These are phyloP conservation scores for Neurospora sp. DNA, from an alignment of 495 filamentous ascomycete species.

Conservation along the genomic window DNA sequence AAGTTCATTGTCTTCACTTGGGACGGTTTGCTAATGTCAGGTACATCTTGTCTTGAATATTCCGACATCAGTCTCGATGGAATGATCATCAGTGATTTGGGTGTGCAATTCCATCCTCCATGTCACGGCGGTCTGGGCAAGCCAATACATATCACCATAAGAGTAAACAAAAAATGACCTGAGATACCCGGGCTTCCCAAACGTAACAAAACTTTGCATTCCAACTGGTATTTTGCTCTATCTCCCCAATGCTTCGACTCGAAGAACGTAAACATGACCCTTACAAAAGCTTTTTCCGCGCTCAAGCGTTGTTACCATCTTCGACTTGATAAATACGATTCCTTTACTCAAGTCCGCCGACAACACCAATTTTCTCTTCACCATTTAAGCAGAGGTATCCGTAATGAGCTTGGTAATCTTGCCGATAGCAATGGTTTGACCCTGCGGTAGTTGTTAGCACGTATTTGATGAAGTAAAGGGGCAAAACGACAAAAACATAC, in stretches of 20 bases:
- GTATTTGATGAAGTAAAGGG: conserved; percentile 5
- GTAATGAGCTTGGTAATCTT: conserved; percentile 80
- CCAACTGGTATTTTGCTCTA: neutral
- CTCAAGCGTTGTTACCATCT: neutral
- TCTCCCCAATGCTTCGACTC: neutral
- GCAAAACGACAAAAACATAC: conserved; percentile 32
- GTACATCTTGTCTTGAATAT: neutral
- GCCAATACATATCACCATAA: neutral
- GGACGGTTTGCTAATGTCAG: neutral
- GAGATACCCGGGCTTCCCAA: neutral
- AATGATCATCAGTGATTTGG: neutral
- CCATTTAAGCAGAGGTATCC: conserved; percentile 20
- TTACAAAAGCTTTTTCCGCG: neutral
- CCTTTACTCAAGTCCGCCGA: neutral
- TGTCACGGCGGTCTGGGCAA: neutral
- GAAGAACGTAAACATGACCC: neutral
- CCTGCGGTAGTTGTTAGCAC: conserved; percentile 37
- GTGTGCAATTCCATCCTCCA: neutral
- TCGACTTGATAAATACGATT: neutral
- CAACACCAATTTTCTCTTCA: neutral
- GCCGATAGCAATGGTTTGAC: conserved; percentile 93
- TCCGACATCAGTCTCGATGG: neutral
- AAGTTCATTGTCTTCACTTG: neutral
- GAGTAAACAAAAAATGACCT: neutral
- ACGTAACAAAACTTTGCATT: neutral